Conservation (phyloP, 2,329 filamentous ascomycete genomes). For the Penicillium sp. region DNA sequence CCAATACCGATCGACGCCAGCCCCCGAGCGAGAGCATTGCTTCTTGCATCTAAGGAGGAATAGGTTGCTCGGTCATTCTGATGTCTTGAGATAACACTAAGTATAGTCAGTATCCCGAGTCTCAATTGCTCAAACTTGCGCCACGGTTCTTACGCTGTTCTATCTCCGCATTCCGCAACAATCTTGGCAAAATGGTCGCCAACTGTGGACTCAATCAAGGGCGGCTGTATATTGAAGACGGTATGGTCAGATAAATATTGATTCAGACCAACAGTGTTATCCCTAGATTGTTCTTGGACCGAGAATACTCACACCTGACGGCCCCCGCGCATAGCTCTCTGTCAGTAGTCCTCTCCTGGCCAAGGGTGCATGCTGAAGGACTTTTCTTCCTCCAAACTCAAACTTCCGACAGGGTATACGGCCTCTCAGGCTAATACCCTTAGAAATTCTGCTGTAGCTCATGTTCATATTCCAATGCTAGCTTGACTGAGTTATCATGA, state of each 20-base stretch:
- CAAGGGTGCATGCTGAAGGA: background rate
- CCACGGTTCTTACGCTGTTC: constrained; percentile 50
- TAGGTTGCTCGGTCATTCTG: constrained; percentile 71
- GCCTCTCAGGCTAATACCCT: constrained; percentile 4
- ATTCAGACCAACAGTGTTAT: background rate
- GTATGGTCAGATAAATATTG: background rate
- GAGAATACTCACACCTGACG: constrained; percentile 18
- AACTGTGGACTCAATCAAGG: constrained; percentile 48
- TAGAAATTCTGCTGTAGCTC: constrained; percentile 9
- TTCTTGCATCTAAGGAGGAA: constrained; percentile 68
- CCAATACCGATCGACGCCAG: constrained; percentile 67
- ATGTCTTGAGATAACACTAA: constrained; percentile 56
- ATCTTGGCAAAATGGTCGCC: constrained; percentile 47
- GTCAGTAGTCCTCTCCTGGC: constrained; percentile 19
- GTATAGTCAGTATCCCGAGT: background rate
- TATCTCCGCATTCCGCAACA: constrained; percentile 45
- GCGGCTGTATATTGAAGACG: constrained; percentile 33
- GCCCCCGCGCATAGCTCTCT: constrained; percentile 26
- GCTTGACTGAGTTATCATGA: constrained; percentile 9
- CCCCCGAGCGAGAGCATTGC: constrained; percentile 71
- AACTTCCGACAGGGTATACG: background rate
- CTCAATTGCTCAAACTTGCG: background rate
- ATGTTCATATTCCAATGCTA: constrained; percentile 11
- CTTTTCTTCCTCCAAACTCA: background rate
- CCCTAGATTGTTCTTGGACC: background rate